Evolutionary conservation across 2,329 filamentous ascomycete species (phyloP).

Genomic region (Ophiostoma ulmi): DNA sequence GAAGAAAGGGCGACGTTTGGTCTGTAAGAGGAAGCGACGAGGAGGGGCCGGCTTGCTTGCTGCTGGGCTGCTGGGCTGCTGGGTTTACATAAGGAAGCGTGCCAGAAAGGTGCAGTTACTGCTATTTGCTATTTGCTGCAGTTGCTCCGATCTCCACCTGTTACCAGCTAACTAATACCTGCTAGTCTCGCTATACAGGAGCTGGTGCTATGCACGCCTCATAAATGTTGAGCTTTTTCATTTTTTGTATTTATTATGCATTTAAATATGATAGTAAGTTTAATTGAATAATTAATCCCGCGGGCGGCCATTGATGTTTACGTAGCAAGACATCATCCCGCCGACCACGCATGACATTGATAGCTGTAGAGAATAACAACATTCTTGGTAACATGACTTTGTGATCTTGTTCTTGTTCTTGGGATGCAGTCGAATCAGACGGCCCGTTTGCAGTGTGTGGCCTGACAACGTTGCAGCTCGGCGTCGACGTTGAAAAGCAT

Average conservation of each 20-base stretch:
- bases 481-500: background rate
- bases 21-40: background rate
- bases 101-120: background rate
- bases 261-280: background rate
- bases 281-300: background rate
- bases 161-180: background rate
- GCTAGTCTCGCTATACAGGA: background rate
- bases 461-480: slow-evolving; percentile 7
- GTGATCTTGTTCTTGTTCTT: background rate
- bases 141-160: slow-evolving; percentile 1
- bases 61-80: background rate
- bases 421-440: background rate
- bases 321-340: background rate
- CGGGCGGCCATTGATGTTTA: background rate
- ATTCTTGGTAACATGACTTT: background rate
- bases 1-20: background rate
- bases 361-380: background rate
- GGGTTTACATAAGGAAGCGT: slow-evolving; percentile 4
- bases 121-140: background rate
- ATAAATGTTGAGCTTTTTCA: slow-evolving; percentile 5
- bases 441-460: slow-evolving; percentile 2
- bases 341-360: background rate
- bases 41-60: slow-evolving; percentile 6
- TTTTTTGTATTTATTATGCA: background rate
- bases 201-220: background rate